phyloP scores from a whole-genome alignment of 1,284 basidiomycete genomes.

The Austroboletus rostrupii region DNA sequence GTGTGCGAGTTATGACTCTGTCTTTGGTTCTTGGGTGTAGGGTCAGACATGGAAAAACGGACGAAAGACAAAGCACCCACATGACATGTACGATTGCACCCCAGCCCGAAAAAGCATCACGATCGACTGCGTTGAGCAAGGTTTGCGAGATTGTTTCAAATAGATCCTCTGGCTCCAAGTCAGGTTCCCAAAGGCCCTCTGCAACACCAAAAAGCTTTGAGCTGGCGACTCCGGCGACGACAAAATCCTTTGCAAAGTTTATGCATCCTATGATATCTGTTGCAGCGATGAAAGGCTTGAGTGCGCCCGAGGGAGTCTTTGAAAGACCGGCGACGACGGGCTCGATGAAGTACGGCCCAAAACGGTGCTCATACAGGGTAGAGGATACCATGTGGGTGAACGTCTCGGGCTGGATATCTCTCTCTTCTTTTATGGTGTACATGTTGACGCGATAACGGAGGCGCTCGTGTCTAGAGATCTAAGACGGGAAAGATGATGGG shows the following conservation, averaged over 20 bases:
- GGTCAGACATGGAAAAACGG: conserved; percentile 12
- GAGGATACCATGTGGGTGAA: conserved; percentile 96
- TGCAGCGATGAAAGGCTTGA: conserved; percentile 93
- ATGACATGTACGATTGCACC: conserved; percentile 94
- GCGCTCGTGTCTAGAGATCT: conserved; percentile 65
- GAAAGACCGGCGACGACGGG: conserved; percentile 93
- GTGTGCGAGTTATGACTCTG: conserved; percentile 77
- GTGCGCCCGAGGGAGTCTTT: conserved; percentile 67
- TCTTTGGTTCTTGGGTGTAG: conserved; percentile 69
- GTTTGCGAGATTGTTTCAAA: conserved; percentile 99
- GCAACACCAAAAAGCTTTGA: conserved; percentile 96
- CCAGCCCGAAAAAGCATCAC: conserved; percentile 97
- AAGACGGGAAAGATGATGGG: conserved; percentile 5
- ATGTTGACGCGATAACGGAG: conserved; percentile 96
- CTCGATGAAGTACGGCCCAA: conserved; percentile 96
- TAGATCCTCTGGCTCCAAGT: conserved; percentile 92
- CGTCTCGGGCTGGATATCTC: conserved; percentile 94
- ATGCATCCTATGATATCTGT: conserved; percentile 96
- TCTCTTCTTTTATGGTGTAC: conserved; percentile 99
- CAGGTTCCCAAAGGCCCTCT: conserved; percentile 98
- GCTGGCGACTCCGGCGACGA: conserved; percentile 92
- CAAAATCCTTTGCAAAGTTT: conserved; percentile 95
- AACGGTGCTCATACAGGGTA: conserved; percentile 96
- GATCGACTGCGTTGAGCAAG: conserved; percentile 90
- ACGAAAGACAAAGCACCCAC: conserved; percentile 50